Conservation (phyloP, 331 rosid genomes). For the Pyrus hybrid region DNA sequence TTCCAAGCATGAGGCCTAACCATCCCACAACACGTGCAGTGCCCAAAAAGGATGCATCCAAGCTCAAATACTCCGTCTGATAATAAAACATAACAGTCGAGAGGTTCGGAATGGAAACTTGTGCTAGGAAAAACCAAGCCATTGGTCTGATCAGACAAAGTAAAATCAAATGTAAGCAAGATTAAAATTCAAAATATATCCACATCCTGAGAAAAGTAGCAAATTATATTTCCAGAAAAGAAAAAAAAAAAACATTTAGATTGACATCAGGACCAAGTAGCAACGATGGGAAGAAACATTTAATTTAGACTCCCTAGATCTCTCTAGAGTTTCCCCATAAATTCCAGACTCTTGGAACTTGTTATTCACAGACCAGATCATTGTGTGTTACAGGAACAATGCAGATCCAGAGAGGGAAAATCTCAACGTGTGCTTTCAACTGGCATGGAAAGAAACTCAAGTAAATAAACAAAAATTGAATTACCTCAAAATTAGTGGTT, state of each 20-base stretch:
- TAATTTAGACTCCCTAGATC: background rate
- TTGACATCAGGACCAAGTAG: background rate
- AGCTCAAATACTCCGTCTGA: constrained; percentile 47
- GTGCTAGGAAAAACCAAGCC: constrained; percentile 88
- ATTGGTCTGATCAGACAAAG: constrained; percentile 50
- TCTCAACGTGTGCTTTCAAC: background rate
- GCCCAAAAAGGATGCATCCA: constrained; percentile 82
- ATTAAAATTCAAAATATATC: background rate
- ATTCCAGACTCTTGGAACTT: too few species aligned
- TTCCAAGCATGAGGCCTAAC: constrained; percentile 82
- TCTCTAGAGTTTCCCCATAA: background rate
- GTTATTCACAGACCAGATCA: background rate
- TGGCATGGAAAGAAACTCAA: background rate
- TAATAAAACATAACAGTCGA: constrained; percentile 73
- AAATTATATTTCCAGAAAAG: background rate
- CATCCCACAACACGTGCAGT: constrained; percentile 65
- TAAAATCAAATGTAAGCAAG: constrained; percentile 12
- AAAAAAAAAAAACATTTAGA: background rate
- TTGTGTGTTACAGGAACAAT: background rate
- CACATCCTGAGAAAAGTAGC: background rate
- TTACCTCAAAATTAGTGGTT: constrained; percentile 83
- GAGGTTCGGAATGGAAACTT: constrained; percentile 55
- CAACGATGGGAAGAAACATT: background rate
- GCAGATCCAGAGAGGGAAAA: background rate
- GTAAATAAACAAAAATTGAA: background rate